Evolutionary conservation across 2,329 filamentous ascomycete genomes (phyloP).

Genomic region (Didymella pinodella): DNA sequence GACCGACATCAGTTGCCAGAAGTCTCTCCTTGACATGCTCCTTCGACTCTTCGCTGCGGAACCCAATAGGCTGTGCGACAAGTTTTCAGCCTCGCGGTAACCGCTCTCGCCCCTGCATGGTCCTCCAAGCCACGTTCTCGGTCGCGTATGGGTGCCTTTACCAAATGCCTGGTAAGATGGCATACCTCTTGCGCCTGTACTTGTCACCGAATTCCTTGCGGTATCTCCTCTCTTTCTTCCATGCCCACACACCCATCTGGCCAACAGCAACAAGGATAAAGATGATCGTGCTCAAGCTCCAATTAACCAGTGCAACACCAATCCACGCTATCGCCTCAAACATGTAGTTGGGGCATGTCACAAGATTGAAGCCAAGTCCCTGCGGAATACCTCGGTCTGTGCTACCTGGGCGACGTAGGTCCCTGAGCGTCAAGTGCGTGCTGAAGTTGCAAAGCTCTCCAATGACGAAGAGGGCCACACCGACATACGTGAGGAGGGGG

Average conservation of each 20-base stretch:
- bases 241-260: conserved; percentile 88
- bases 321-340: conserved; percentile 90
- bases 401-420: conserved; percentile 78
- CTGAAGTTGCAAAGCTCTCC: conserved; percentile 83
- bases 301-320: conserved; percentile 79
- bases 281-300: conserved; percentile 77
- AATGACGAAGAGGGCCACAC: conserved; percentile 75
- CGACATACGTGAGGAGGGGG: conserved; percentile 62
- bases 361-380: conserved; percentile 82
- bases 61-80: conserved; percentile 5
- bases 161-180: conserved; percentile 80
- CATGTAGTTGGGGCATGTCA: conserved; percentile 98
- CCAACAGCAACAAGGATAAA: conserved; percentile 76
- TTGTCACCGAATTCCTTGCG: conserved; percentile 89
- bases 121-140: conserved; percentile 13
- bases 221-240: conserved; percentile 90
- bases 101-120: conserved; percentile 1
- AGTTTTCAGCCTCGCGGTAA: conserved; percentile 7
- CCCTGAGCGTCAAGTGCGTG: conserved; percentile 80
- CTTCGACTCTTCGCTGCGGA: background rate
- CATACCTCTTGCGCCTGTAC: conserved; percentile 93
- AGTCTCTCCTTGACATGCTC: background rate
- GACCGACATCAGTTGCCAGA: conserved; percentile 7
- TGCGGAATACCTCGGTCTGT: conserved; percentile 84
- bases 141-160: conserved; percentile 47